Base-by-base conservation (phyloP, 306 rosid species). In the Cicer cuneatum region DNA sequence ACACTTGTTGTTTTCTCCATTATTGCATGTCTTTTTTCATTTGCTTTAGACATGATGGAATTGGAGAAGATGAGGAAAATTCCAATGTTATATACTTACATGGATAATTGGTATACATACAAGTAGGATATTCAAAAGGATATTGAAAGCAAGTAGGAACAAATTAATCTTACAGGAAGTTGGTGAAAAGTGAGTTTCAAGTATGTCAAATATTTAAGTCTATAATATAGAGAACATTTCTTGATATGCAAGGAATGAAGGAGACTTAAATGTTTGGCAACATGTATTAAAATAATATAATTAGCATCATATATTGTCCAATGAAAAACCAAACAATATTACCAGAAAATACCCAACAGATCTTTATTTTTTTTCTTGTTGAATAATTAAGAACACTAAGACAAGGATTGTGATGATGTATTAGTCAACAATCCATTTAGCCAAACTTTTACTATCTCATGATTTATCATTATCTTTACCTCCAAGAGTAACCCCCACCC, bases 101-200 rank as follows among this genome's bases (percentile, higher is more conserved):
- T 53, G 10, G 40, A 56, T 29, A 29, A 29, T 48, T 67, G 68
- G 54, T 65, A 68, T 78, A 41, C 46, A 63, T 69, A 68, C 33
- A 29, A 29, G 33, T 29, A 24, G 3, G 33, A 29, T 29, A 29
- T 29, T 73, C 64, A 61, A 62, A 47, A 49, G 11, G 71, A 69
- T 45, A 73, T 58, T 52, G 81, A 63, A 10, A 56, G 19, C 33
- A 42, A 52, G 66, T 65, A 52, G 11, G 40, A 37, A 59, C 35
- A 59, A 48, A 61, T 71, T 64, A 29, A 29, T 29, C 64, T 60
- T 70, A 7, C 78, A 58, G 76, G 78, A 75, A 90, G 93, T 90
- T 89, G 97, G 93, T 93, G 88, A 85, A 80, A 72, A 68, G 98
- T 88, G 87, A 80, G 85, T 74, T 85, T 93, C 93, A 86, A 61